Evolutionary conservation across 164 flowering plant genomes (phyloP).

Genomic region (Aristolochia californica): DNA sequence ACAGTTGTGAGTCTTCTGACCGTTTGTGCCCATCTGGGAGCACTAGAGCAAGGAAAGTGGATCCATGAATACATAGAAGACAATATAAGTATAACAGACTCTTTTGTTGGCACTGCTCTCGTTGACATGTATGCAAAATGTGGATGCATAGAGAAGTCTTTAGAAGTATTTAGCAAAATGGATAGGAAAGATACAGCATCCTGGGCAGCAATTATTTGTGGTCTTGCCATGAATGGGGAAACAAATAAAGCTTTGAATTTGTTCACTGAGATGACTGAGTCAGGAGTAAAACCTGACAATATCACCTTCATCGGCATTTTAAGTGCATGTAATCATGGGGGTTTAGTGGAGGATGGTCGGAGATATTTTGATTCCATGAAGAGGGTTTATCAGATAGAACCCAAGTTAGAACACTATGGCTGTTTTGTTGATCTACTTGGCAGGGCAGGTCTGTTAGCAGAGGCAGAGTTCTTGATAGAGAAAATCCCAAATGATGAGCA

Average conservation of each 20-base stretch:
- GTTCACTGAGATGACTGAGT: slow-evolving; percentile 41
- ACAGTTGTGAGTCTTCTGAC: slow-evolving; percentile 60
- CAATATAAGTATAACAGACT: slow-evolving; percentile 32
- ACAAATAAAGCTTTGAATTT: slow-evolving; percentile 42
- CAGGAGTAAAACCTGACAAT: slow-evolving; percentile 53
- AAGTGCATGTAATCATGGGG: slow-evolving; percentile 77
- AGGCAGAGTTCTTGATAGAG: slow-evolving; percentile 46
- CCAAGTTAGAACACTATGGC: slow-evolving; percentile 70
- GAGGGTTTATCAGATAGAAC: slow-evolving; percentile 33
- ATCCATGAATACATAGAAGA: slow-evolving; percentile 50
- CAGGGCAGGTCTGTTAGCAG: slow-evolving; percentile 54
- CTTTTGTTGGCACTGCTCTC: slow-evolving; percentile 66
- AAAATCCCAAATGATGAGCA: slow-evolving; percentile 26
- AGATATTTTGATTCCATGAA: slow-evolving; percentile 48
- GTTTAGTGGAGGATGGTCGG: slow-evolving; percentile 62
- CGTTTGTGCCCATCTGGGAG: slow-evolving; percentile 69
- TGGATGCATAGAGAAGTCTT: slow-evolving; percentile 53
- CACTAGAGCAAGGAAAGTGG: slow-evolving; percentile 85
- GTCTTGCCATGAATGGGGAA: slow-evolving; percentile 67
- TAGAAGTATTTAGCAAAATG: slow-evolving; percentile 42
- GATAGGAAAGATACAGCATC: slow-evolving; percentile 47
- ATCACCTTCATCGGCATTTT: slow-evolving; percentile 68
- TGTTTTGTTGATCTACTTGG: slow-evolving; percentile 75
- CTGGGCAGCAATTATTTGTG: slow-evolving; percentile 72
- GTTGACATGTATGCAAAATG: slow-evolving; percentile 85